Conservation (phyloP, 106 monocot species). For the Allium fistulosum region DNA sequence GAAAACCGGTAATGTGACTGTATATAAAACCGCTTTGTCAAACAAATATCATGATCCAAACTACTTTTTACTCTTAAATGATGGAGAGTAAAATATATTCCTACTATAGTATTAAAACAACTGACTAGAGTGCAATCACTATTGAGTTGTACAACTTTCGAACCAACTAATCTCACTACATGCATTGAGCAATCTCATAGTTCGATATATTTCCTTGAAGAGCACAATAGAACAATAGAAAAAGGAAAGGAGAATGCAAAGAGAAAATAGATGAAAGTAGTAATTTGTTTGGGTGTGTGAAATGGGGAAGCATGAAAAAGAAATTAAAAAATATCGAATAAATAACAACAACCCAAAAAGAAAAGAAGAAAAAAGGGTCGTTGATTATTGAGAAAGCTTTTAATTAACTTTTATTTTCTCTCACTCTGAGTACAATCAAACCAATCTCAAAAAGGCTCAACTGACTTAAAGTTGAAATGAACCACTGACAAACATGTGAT, state of each 20-base stretch:
- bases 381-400: not conserved
- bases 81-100: no score
- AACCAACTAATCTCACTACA: no score
- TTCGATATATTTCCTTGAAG: not conserved
- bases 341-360: slow-evolving; percentile 3
- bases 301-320: slow-evolving; percentile 10
- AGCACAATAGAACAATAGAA: not conserved
- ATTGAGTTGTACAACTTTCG: no score
- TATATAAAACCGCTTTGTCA: no score
- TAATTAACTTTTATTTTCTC: not conserved
- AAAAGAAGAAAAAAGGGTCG: not conserved
- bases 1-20: no score
- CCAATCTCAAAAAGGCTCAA: slow-evolving; percentile 1
- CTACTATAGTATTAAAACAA: no score
- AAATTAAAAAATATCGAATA: not conserved
- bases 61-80: no score
- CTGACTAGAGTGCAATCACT: no score
- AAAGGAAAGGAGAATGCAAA: not conserved
- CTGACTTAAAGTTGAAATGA: slow-evolving; percentile 1
- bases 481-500: slow-evolving; percentile 1
- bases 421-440: not conserved
- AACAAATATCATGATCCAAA: no score
- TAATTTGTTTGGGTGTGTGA: slow-evolving; percentile 10
- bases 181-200: no score
- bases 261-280: slow-evolving; percentile 5